These are phyloP conservation scores for Hanseniaspora pseudoguilliermondii DNA, from an alignment of 805 yeast species.

Conservation along the genomic window DNA sequence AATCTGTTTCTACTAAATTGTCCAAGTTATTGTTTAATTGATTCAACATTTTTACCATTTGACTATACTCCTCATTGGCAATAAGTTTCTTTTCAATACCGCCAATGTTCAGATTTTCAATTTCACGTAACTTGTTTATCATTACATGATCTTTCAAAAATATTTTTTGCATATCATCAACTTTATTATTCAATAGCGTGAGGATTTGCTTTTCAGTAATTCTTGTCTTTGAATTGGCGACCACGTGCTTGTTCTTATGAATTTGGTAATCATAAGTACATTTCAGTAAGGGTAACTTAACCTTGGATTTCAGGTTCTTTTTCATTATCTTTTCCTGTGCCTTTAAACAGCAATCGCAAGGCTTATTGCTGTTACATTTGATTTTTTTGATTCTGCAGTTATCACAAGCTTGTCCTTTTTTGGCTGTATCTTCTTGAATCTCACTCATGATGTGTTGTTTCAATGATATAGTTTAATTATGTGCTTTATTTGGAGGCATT, in stretches of 20 bases:
- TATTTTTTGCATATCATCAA: neutral
- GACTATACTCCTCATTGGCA: neutral
- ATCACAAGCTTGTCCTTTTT: conserved; percentile 11
- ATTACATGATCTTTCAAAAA: neutral
- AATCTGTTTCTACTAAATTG: neutral
- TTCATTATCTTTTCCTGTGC: neutral
- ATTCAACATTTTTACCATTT: neutral
- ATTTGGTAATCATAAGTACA: conserved; percentile 10
- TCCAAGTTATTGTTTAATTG: neutral
- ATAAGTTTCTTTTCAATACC: neutral
- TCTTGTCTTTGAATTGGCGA: neutral
- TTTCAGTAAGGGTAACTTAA: neutral
- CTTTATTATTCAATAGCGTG: neutral
- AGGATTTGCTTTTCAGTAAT: conserved; percentile 4
- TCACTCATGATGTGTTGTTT: neutral
- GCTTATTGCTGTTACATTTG: conserved; percentile 9
- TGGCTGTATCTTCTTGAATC: neutral
- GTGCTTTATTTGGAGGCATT: neutral
- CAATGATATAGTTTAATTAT: neutral
- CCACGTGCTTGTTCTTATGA: neutral
- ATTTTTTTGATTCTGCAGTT: conserved; percentile 11
- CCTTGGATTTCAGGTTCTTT: neutral
- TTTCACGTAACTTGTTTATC: neutral
- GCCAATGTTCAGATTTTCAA: neutral
- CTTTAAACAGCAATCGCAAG: conserved; percentile 9